A percentile compares a stretch with the other conserved stretches of the same genome.
Conservation (phyloP, 2,329 filamentous ascomycete species). For the Curvularia sp. region DNA sequence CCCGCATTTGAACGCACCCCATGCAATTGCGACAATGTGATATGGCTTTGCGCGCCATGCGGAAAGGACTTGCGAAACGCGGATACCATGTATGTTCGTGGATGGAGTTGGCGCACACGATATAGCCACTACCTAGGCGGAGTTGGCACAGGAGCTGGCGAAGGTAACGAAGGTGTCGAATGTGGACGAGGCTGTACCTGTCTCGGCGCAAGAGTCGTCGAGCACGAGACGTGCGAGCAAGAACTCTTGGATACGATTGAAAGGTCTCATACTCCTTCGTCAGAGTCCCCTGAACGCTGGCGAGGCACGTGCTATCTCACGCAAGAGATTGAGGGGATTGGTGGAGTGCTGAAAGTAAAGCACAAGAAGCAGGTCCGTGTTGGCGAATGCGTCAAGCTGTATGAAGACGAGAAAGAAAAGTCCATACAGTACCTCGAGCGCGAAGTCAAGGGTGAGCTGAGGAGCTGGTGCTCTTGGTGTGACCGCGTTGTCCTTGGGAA, state of each 20-base stretch:
- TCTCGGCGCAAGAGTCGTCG: slow-evolving; percentile 76
- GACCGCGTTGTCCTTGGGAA: slow-evolving; percentile 72
- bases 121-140: slow-evolving; percentile 81
- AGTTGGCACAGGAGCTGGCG: slow-evolving; percentile 84
- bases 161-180: slow-evolving; percentile 85
- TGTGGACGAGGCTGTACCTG: slow-evolving; percentile 82
- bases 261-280: slow-evolving; percentile 32
- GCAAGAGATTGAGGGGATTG: slow-evolving; percentile 91
- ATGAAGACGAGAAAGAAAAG: slow-evolving; percentile 64
- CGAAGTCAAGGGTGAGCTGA: slow-evolving; percentile 71
- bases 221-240: slow-evolving; percentile 85
- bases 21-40: slow-evolving; percentile 66
- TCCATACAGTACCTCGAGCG: slow-evolving; percentile 67
- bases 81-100: slow-evolving; percentile 67
- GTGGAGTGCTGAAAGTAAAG: slow-evolving; percentile 86
- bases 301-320: slow-evolving; percentile 76
- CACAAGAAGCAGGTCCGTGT: slow-evolving; percentile 82
- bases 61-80: slow-evolving; percentile 70
- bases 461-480: slow-evolving; percentile 96
- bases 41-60: slow-evolving; percentile 89
- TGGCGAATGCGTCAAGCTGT: slow-evolving; percentile 84
- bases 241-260: slow-evolving; percentile 67
- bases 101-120: slow-evolving; percentile 88
- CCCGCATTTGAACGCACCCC: slow-evolving; percentile 60
- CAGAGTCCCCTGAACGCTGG: slow-evolving; percentile 53